Conservation (phyloP, 257 asterid species). For the Asclepias syriaca region DNA sequence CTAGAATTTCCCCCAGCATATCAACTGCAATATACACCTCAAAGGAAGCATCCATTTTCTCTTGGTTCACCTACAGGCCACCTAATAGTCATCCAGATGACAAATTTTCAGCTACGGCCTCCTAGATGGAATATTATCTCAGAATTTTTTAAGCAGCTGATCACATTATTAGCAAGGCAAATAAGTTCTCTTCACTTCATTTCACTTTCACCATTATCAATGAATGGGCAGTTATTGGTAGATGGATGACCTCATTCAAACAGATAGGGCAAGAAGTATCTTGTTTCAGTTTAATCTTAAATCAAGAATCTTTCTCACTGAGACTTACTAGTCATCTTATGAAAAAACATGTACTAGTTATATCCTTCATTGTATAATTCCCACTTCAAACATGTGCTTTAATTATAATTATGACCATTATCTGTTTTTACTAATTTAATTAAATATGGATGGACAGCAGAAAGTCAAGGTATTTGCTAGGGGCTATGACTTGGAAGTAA, state of each 20-base stretch:
- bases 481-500: background rate
- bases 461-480: background rate
- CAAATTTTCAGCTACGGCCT: background rate
- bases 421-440: background rate
- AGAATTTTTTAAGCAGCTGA: too few species aligned
- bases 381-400: too few species aligned
- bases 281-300: background rate
- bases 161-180: too few species aligned
- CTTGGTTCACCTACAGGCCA: background rate
- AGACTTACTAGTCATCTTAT: background rate
- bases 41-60: background rate
- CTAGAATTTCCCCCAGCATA: too few species aligned
- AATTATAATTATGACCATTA: background rate
- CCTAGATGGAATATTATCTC: too few species aligned
- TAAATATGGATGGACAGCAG: background rate
- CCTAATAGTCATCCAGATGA: background rate
- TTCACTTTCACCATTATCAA: background rate
- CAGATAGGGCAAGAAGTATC: background rate
- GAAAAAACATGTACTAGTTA: too few species aligned
- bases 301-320: background rate
- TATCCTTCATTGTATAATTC: too few species aligned
- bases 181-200: too few species aligned
- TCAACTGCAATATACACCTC: too few species aligned
- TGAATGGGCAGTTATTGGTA: background rate
- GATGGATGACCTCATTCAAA: background rate